These are phyloP conservation scores for Cryptosporidium viatorum DNA, from an alignment of 169 alveolate species.

Conservation along the genomic window DNA sequence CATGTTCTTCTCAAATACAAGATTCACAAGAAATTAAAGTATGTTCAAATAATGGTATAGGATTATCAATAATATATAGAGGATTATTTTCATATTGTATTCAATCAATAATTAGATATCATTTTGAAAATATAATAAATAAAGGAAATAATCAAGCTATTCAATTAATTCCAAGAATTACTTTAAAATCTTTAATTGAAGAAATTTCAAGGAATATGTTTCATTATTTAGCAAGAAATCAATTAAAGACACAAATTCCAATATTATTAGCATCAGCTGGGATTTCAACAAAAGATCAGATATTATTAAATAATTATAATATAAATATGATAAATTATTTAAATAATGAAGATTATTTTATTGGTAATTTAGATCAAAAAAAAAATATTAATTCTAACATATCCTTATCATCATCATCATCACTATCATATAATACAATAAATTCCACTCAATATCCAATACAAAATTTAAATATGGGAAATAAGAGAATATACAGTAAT, in stretches of 20 bases:
- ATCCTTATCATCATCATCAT: not conserved
- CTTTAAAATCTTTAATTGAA: slow-evolving; percentile 31
- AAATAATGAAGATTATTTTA: not conserved
- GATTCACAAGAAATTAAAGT: slow-evolving; percentile 40
- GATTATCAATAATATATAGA: slow-evolving; percentile 59
- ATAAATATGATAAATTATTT: not conserved
- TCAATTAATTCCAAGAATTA: slow-evolving; percentile 12
- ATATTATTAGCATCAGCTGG: slow-evolving; percentile 38
- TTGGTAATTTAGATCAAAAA: not conserved
- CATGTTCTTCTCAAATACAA: slow-evolving; percentile 18
- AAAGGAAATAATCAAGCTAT: not conserved
- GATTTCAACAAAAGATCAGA: not conserved
- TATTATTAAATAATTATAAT: not conserved
- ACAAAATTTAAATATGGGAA: slow-evolving; percentile 4
- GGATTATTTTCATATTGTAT: slow-evolving; percentile 60
- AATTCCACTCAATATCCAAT: not conserved
- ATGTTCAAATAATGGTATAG: slow-evolving; percentile 55
- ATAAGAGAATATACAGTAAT: slow-evolving; percentile 4
- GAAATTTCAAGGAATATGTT: slow-evolving; percentile 14
- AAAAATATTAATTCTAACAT: no score
- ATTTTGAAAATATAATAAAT: not conserved
- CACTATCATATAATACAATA: not conserved
- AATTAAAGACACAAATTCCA: slow-evolving; percentile 28
- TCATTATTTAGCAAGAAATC: not conserved
- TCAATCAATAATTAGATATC: slow-evolving; percentile 20